Conservation (phyloP, 2,329 filamentous ascomycete genomes). For the Graphilbum sp. region DNA sequence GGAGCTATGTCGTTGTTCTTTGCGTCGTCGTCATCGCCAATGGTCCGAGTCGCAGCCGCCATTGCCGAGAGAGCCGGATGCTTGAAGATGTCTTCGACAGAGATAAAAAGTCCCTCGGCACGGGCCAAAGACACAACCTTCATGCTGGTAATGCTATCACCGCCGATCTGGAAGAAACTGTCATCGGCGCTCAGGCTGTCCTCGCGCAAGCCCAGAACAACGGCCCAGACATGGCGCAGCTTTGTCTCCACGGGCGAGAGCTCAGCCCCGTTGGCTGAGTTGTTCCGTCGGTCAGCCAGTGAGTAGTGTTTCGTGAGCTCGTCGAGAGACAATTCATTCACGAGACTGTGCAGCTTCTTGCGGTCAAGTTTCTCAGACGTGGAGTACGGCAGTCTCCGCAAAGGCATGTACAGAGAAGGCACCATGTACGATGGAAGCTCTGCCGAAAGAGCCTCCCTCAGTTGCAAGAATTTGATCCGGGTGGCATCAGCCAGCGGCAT, state of each 20-base stretch:
- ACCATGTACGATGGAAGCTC: conserved; percentile 25
- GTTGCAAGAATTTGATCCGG: too few relatives aligned
- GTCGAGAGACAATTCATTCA: conserved; percentile 29
- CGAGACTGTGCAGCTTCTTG: conserved; percentile 27
- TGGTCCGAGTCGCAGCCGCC: too few relatives aligned
- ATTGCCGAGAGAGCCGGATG: conserved; percentile 23
- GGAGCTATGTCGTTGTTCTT: too few relatives aligned
- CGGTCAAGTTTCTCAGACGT: conserved; percentile 33
- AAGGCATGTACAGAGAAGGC: conserved; percentile 31
- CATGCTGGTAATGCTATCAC: conserved; percentile 26
- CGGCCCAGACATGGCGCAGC: too few relatives aligned
- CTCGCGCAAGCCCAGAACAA: too few relatives aligned
- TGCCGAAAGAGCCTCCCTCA: too few relatives aligned
- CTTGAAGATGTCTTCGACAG: conserved; percentile 25
- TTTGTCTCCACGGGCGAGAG: too few relatives aligned
- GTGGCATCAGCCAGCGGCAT: too few relatives aligned
- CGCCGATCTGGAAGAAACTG: conserved; percentile 29
- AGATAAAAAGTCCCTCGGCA: conserved; percentile 22
- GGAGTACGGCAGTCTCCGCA: conserved; percentile 30
- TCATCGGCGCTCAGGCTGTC: conserved; percentile 19
- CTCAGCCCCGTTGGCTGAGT: too few relatives aligned
- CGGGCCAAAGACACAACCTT: conserved; percentile 28
- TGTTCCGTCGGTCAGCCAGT: too few relatives aligned
- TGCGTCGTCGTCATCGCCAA: too few relatives aligned
- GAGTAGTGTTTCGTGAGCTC: too few relatives aligned